Evolutionary conservation across 2,329 filamentous ascomycete species (phyloP), one percentile per base, ranked within the genome.

Genomic region (Pseudophaeomoniella oleicola): DNA sequence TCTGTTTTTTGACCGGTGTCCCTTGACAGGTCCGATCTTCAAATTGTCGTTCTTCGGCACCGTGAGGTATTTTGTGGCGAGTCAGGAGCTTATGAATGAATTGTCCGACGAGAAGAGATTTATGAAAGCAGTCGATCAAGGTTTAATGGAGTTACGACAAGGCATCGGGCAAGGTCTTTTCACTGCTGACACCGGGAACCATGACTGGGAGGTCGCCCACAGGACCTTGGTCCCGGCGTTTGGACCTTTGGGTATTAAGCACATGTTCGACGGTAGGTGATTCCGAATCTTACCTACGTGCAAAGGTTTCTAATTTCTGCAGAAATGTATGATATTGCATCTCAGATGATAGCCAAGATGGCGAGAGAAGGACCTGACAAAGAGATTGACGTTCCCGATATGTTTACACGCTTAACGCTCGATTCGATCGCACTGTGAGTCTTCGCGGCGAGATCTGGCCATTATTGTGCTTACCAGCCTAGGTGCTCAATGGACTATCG

Each of bases 331-430:
- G 57, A 60, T 34, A 56, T 60, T 37, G 53, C 54, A 2, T 48
- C 45, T 10, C 57, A 60, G 34, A 45, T 60, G 15, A 51, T 55
- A 13, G 50, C 58, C 42, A 59, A 58, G 44, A 60, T 57, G 57
- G 57, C 55, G n/a, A 53, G 61, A 16, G 52, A 61, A 45, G 80
- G 80, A 0, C 58, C 71, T 1, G 52, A 62, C 2, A 52, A 65
- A 31, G 59, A 67, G 9, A 78, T 86, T 40, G 58, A 64, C 31
- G 69, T 71, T 0, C 67, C 71, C 0, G 74, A 79, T 13, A 76
- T 82, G 52, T 81, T 82, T 42, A 81, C 78, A 3, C 67, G 78
- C 13, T 58, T 84, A 17, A 74, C 78, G 0, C 65, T 85, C 3
- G 79, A 85, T 50, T 79, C 77, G 0, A 64, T 85, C 4, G 75